Evolutionary conservation across 768 basidiomycete genomes (phyloP).

Genomic region (Tylopilus sp.): DNA sequence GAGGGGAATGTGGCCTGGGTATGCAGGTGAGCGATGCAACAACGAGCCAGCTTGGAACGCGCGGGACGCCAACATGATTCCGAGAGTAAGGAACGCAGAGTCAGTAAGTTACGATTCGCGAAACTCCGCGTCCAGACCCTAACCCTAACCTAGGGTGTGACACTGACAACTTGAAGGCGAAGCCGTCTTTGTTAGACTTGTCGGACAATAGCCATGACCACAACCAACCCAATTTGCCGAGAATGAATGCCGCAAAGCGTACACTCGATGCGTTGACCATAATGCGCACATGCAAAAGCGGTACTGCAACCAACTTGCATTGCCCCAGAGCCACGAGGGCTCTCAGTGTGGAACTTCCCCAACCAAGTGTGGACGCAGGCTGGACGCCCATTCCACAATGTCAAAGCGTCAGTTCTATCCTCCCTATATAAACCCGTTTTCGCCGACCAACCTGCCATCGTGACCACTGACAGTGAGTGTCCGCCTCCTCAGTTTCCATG

Average conservation of each 20-base stretch:
- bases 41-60: conserved; percentile 10
- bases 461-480: conserved; percentile 3
- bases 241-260: neutral
- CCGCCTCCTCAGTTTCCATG: conserved; percentile 7
- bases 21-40: conserved; percentile 42
- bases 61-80: conserved; percentile 3
- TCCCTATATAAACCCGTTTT: conserved; percentile 17
- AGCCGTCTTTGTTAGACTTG: too few species aligned
- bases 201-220: too few species aligned
- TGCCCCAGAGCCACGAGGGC: conserved; percentile 13
- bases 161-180: too few species aligned
- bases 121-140: too few species aligned
- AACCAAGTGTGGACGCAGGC: conserved; percentile 17
- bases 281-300: neutral
- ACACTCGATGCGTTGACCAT: neutral
- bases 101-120: neutral
- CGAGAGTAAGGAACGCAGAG: too few species aligned
- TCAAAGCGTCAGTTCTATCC: conserved; percentile 21
- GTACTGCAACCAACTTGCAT: conserved; percentile 9
- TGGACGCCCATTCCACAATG: conserved; percentile 11
- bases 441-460: neutral
- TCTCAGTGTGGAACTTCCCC: conserved; percentile 15
- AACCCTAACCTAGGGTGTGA: conserved; percentile 16
- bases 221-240: too few species aligned
- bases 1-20: conserved; percentile 80